A percentile compares a stretch with the other conserved stretches of the same genome.
Evolutionary conservation across 2,329 filamentous ascomycete species (phyloP).

Genomic region (Aspergillus neotritici): DNA sequence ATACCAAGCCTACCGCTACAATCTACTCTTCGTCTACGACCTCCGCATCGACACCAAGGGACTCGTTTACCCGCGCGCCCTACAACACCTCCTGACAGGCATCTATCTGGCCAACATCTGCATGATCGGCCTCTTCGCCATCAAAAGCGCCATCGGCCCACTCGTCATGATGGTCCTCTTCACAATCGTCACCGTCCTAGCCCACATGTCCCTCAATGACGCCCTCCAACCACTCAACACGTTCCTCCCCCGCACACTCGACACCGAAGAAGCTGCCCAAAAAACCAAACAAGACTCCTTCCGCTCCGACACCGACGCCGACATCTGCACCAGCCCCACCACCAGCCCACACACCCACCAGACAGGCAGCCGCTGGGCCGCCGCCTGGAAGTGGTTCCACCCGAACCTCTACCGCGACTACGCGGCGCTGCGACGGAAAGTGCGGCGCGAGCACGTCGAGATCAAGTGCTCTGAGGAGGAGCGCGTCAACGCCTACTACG

Average conservation of each 20-base stretch:
- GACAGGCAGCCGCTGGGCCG: conserved; percentile 10
- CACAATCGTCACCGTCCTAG: conserved; percentile 66
- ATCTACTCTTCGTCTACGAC: conserved; percentile 79
- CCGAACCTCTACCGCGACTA: conserved; percentile 74
- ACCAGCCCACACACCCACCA: background rate
- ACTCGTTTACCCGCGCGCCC: conserved; percentile 75
- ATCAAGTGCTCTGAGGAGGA: conserved; percentile 59
- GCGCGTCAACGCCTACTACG: conserved; percentile 63
- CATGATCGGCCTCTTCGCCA: conserved; percentile 76
- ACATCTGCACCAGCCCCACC: conserved; percentile 15
- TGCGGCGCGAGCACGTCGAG: conserved; percentile 54
- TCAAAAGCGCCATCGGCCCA: conserved; percentile 59
- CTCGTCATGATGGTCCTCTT: conserved; percentile 71
- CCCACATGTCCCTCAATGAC: conserved; percentile 56
- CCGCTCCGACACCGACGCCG: conserved; percentile 11
- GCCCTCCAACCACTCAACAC: conserved; percentile 45
- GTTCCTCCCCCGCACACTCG: conserved; percentile 66
- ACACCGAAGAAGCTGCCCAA: conserved; percentile 49
- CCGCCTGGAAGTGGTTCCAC: conserved; percentile 49
- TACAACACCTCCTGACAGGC: conserved; percentile 78
- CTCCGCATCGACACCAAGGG: conserved; percentile 80
- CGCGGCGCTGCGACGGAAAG: conserved; percentile 61
- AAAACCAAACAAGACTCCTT: conserved; percentile 30
- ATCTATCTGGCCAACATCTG: conserved; percentile 79
- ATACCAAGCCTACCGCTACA: conserved; percentile 85